These are phyloP conservation scores for Nakazawaea sp. DNA, from an alignment of 805 yeast genomes.

Conservation along the genomic window DNA sequence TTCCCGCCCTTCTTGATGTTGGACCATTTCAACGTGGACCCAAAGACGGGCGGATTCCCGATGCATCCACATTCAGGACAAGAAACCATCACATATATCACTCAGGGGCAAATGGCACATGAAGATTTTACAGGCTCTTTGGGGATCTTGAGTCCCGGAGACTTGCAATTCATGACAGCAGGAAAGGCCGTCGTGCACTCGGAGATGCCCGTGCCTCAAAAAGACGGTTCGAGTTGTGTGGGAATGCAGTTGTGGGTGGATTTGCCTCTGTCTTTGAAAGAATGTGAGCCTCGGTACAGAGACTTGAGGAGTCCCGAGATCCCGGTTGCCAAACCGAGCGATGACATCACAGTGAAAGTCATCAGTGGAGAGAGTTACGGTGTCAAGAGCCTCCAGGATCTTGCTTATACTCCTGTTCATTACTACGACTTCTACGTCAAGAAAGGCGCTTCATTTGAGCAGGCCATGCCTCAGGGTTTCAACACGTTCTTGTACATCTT, in stretches of 20 bases:
- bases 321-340: slow-evolving; percentile 61
- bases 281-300: slow-evolving; percentile 67
- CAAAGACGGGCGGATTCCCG: slow-evolving; percentile 71
- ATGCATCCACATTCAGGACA: slow-evolving; percentile 83
- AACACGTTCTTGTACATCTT: slow-evolving; percentile 66
- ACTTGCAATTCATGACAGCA: slow-evolving; percentile 90
- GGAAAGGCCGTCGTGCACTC: slow-evolving; percentile 83
- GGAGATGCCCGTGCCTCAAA: slow-evolving; percentile 67
- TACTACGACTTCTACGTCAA: slow-evolving; percentile 60
- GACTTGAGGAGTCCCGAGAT: slow-evolving; percentile 66
- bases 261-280: slow-evolving; percentile 57
- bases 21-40: slow-evolving; percentile 65
- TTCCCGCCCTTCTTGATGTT: slow-evolving; percentile 79
- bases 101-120: slow-evolving; percentile 66
- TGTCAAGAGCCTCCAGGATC: slow-evolving; percentile 61
- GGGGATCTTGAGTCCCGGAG: slow-evolving; percentile 75
- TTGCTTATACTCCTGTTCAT: slow-evolving; percentile 78
- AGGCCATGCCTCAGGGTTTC: slow-evolving; percentile 51
- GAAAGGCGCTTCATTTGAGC: slow-evolving; percentile 60
- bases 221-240: slow-evolving; percentile 37
- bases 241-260: slow-evolving; percentile 91
- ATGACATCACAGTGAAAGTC: slow-evolving; percentile 59
- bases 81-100: slow-evolving; percentile 68
- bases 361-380: slow-evolving; percentile 77
- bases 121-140: slow-evolving; percentile 84